Conservation (phyloP, 2,329 filamentous ascomycete genomes). For the Onygenales sp. region DNA sequence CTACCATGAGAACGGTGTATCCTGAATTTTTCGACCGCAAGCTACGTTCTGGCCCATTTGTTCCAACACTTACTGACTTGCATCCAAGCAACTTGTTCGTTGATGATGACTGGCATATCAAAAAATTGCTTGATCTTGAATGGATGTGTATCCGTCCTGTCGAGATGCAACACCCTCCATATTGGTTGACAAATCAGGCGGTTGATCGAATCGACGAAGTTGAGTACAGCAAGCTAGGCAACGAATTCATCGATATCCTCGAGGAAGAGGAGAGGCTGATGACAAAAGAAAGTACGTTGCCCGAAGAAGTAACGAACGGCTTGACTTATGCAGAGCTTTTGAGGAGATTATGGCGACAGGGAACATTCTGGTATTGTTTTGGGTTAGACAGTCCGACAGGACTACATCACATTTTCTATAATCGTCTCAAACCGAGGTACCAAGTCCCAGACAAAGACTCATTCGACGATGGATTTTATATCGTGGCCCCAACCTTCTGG, state of each 20-base stretch:
- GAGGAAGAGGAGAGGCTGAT: conserved; percentile 11
- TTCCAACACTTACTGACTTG: conserved; percentile 24
- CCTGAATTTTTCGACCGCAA: conserved; percentile 19
- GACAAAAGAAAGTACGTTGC: too few species aligned
- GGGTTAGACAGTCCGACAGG: conserved; percentile 8
- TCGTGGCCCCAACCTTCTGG: conserved; percentile 8
- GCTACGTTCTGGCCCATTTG: conserved; percentile 24
- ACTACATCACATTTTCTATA: conserved; percentile 10
- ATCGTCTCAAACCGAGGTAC: conserved; percentile 8
- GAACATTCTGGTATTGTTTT: conserved; percentile 11
- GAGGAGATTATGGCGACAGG: conserved; percentile 8
- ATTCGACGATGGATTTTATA: conserved; percentile 4
- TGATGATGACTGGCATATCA: conserved; percentile 26
- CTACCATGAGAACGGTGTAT: conserved; percentile 17
- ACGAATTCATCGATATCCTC: conserved; percentile 14
- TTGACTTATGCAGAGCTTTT: conserved; percentile 4
- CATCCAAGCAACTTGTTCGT: conserved; percentile 23
- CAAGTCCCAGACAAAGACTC: conserved; percentile 5
- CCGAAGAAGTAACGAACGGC: background rate
- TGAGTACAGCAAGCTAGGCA: conserved; percentile 6
- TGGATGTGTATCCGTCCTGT: conserved; percentile 22
- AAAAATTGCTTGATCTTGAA: conserved; percentile 25
- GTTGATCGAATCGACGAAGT: conserved; percentile 9
- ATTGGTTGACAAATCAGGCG: conserved; percentile 20
- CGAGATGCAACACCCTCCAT: conserved; percentile 20